These are phyloP conservation scores for Miamiensis avidus DNA, from an alignment of 169 alveolate species.

Conservation along the genomic window DNA sequence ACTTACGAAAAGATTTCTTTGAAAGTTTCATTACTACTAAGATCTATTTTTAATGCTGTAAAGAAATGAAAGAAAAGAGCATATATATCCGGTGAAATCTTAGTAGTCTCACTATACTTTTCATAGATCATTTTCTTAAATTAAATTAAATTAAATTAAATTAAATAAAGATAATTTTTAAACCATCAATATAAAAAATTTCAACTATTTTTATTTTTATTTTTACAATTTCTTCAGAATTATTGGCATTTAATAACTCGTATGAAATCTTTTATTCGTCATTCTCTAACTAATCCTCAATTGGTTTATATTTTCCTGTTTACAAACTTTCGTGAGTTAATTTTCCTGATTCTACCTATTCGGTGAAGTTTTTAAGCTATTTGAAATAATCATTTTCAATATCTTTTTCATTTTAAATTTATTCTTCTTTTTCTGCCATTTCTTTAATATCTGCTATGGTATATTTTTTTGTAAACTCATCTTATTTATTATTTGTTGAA, in stretches of 20 bases:
- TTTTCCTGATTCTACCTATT: not conserved
- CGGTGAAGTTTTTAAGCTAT: not conserved
- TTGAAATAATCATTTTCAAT: not conserved
- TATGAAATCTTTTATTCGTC: not conserved
- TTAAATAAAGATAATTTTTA: too few species aligned
- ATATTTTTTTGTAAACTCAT: too few species aligned
- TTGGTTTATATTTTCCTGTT: not conserved
- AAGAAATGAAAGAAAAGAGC: not conserved
- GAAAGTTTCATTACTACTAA: too few species aligned
- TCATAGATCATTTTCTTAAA: not conserved
- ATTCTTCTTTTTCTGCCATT: not conserved
- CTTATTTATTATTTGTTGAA: too few species aligned
- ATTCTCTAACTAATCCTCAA: not conserved
- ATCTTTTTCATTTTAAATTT: not conserved
- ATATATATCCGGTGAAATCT: not conserved
- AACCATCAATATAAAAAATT: not conserved
- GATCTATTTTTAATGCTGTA: not conserved
- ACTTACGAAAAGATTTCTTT: not conserved
- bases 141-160: too few species aligned
- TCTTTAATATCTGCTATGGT: too few species aligned
- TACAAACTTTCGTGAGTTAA: not conserved
- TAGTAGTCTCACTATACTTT: not conserved
- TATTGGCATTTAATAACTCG: not conserved
- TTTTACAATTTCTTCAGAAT: not conserved
- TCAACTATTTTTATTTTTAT: not conserved